Base-by-base conservation (phyloP, 176 grass and related monocot species). In the Zea mays region DNA sequence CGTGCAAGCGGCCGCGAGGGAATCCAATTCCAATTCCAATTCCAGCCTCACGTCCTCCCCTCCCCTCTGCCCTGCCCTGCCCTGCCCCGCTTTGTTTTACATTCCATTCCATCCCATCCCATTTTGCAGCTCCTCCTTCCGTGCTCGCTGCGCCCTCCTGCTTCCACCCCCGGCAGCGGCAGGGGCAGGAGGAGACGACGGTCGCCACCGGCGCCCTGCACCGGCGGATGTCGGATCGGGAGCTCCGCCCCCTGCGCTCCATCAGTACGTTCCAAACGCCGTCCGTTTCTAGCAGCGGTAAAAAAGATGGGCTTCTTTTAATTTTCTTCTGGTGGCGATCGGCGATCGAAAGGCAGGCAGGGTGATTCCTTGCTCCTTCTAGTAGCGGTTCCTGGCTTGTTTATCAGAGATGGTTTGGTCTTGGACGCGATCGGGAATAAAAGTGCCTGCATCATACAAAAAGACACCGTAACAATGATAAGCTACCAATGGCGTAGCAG, bases 1-100 rank as follows among this genome's bases (percentile, higher is more conserved):
- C 15, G 59, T 43, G 75, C 40, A 68, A 20, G 80, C 56, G 19
- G 57, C 73, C 56, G 66, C 58, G 45, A 58, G 59, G 51, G 86
- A 85, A 92, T 83, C 78, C 71, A 84, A 78, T 92, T 77, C 73
- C 71, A 84, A 78, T 92, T 77, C 73, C 75, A 84, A 81, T 84
- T 83, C 83, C 66, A 63, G 19, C 74, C 67, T 8, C 77, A 57
- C 38, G 8, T 38, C 56, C 2, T 64, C 10, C n/a, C 52, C 34
- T 33, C 10, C 35, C 55, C 41, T 39, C 55, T 12, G 19, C 5
- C 63, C 33, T 27, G 27, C 27, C 27, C 27, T 27, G 27, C 27
- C 27, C 27, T 27, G 27, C 27, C 27, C 27, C 27, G 27, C 45
- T 65, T 75, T 55, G 21, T 39, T 51, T 66, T 55, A 58, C 55